phyloP scores from a whole-genome alignment of 2,329 filamentous ascomycete genomes.

The Beauveria brongniartii region DNA sequence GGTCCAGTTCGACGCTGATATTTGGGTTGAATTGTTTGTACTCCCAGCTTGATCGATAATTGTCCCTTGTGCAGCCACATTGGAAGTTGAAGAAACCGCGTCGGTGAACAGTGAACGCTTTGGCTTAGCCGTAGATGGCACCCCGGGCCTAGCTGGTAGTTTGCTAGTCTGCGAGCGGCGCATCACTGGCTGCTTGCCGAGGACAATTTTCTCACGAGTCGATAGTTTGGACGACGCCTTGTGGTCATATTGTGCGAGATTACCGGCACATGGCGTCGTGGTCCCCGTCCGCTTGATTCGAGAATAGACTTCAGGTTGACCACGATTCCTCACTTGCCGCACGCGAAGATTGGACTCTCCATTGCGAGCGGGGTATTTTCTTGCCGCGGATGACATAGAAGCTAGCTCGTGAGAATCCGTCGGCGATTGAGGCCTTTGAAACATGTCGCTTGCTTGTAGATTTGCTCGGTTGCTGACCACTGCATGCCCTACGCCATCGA shows the following conservation, averaged over 20 bases:
- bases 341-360: background rate
- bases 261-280: background rate
- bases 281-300: background rate
- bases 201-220: background rate
- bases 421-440: background rate
- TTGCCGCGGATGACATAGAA: background rate
- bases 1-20: background rate
- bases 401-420: background rate
- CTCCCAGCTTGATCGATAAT: conserved; percentile 33
- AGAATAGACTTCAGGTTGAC: background rate
- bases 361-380: background rate
- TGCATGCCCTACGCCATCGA: conserved; percentile 15
- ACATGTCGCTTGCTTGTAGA: background rate
- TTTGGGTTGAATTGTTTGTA: conserved; percentile 2
- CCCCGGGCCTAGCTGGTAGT: conserved; percentile 12
- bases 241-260: background rate
- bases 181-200: conserved; percentile 15
- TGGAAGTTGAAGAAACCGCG: conserved; percentile 32
- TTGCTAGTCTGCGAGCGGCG: conserved; percentile 20
- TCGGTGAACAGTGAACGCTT: conserved; percentile 25
- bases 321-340: background rate
- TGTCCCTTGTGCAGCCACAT: conserved; percentile 33
- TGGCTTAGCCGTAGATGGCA: conserved; percentile 14
- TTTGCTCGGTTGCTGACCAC: background rate
- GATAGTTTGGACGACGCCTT: background rate